A percentile compares a stretch with the other conserved stretches of the same genome.
phyloP scores from a whole-genome alignment of 2,329 filamentous ascomycete species.

The Zasmidium angulare region DNA sequence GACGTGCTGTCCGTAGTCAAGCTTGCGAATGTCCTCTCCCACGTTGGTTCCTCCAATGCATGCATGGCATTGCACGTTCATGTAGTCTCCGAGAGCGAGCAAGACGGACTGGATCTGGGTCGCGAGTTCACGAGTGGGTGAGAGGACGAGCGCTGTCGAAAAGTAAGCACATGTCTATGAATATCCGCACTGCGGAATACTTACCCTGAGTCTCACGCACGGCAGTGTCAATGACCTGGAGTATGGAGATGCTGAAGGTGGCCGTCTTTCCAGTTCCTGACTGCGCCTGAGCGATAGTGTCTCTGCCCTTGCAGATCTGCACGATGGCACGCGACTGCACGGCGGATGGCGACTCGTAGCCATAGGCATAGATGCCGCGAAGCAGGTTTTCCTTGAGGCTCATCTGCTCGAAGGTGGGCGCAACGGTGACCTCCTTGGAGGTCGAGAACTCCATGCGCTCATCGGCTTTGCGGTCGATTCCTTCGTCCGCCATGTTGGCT shows the following conservation, averaged over 20 bases:
- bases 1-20: slow-evolving; percentile 96
- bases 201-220: slow-evolving; percentile 97
- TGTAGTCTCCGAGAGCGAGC: slow-evolving; percentile 99
- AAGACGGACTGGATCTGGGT: slow-evolving; percentile 98
- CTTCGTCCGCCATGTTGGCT: slow-evolving; percentile 75
- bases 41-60: slow-evolving; percentile 98
- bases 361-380: slow-evolving; percentile 96
- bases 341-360: slow-evolving; percentile 96
- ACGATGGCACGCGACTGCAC: slow-evolving; percentile 98
- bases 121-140: slow-evolving; percentile 92
- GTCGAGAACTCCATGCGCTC: slow-evolving; percentile 98
- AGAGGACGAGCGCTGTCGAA: slow-evolving; percentile 75
- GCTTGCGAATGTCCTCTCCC: slow-evolving; percentile 94
- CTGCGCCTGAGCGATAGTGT: slow-evolving; percentile 97
- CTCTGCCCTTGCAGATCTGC: slow-evolving; percentile 97
- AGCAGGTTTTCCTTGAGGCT: slow-evolving; percentile 96
- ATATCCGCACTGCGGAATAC: slow-evolving; percentile 49
- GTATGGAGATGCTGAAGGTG: slow-evolving; percentile 97
- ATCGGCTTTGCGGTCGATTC: slow-evolving; percentile 87
- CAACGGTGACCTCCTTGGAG: slow-evolving; percentile 94
- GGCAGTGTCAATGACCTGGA: slow-evolving; percentile 96
- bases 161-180: neutral
- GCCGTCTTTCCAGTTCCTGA: slow-evolving; percentile 99
- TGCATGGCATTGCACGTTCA: slow-evolving; percentile 98
- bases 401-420: slow-evolving; percentile 85